Base-by-base conservation (phyloP, 2,329 filamentous ascomycete species). In the Neonectria faginata region DNA sequence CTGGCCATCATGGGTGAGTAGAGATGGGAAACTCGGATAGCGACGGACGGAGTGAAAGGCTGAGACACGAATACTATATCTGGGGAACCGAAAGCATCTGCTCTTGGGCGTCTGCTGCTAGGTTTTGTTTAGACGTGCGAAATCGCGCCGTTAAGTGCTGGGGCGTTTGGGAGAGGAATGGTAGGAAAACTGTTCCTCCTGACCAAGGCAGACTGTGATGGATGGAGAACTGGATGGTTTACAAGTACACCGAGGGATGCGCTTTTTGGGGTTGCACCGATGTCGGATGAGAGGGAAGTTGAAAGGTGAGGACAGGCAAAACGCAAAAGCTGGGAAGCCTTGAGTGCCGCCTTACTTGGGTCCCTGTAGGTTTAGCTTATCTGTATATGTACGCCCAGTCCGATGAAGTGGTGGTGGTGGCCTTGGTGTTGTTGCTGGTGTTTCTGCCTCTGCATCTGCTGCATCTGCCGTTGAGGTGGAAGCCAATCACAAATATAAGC, bases 81-180 rank as follows among this genome's bases (percentile, higher is more conserved):
- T 36, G 8, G 14, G n/a, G 51, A 12, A 10, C 20, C 16, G 41
- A 41, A 33, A 39, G 42, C 31, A 61, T 57, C 14, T 36, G 29
- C 42, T 45, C 12, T 44, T 27, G 25, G 42, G 54, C 52, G 41
- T 54, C 20, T 42, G 36, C 44, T 62, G 39, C n/a, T 20, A 20
- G 47, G 44, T 41, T 57, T 50, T 62, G 50, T 57, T 57, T 61
- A 62, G 62, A 64, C 48, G 33, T 18, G 56, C 22, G 50, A 51
- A 54, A 60, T 44, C 41, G 33, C 27, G 25, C 22, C 41, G 41
- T 45, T n/a, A 41, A 18, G 36, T 47, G 29, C 16, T 48, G 48
- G 25, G 55, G 47, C 45, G 48, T 45, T 18, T 12, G n/a, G n/a
- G 57, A 36, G 45, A 55, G 16, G 11, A 53, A 39, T 39, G 9